Conservation (phyloP, 1,284 basidiomycete genomes). For the Rhizoctonia solani region DNA sequence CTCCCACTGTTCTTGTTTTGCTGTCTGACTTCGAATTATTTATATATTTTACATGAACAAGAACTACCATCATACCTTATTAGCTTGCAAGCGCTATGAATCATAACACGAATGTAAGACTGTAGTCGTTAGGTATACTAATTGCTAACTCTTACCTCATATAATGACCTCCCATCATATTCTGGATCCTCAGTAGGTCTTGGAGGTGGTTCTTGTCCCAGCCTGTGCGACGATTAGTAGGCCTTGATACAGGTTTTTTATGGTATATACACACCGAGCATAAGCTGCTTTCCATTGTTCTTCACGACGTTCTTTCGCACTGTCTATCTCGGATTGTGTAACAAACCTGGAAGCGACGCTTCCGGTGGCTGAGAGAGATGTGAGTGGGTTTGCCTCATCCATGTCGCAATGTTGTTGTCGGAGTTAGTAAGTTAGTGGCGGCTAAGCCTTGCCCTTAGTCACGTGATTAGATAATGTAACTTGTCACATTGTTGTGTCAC, state of each 20-base stretch:
- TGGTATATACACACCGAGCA: slow-evolving; percentile 48
- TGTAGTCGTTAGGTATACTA: neutral
- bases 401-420: neutral
- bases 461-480: no score
- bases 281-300: slow-evolving; percentile 94
- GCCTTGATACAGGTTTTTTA: slow-evolving; percentile 1
- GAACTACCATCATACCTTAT: slow-evolving; percentile 41
- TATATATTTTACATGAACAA: neutral
- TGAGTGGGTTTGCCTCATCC: slow-evolving; percentile 28
- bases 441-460: no score
- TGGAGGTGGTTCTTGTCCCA: slow-evolving; percentile 87
- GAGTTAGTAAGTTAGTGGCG: no score
- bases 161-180: slow-evolving; percentile 87
- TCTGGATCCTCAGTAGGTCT: slow-evolving; percentile 67
- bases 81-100: slow-evolving; percentile 40
- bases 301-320: slow-evolving; percentile 73
- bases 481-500: no score
- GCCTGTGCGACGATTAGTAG: slow-evolving; percentile 48
- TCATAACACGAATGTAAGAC: no score
- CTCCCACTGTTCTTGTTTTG: slow-evolving; percentile 94
- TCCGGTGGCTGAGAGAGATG: slow-evolving; percentile 10
- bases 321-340: slow-evolving; percentile 78
- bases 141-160: slow-evolving; percentile 68
- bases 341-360: slow-evolving; percentile 50
- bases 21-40: slow-evolving; percentile 54